Evolutionary conservation across 305 asterid species (phyloP), one percentile per base, ranked within the genome.

Genomic region (Fraxinus xanthoxyloides): DNA sequence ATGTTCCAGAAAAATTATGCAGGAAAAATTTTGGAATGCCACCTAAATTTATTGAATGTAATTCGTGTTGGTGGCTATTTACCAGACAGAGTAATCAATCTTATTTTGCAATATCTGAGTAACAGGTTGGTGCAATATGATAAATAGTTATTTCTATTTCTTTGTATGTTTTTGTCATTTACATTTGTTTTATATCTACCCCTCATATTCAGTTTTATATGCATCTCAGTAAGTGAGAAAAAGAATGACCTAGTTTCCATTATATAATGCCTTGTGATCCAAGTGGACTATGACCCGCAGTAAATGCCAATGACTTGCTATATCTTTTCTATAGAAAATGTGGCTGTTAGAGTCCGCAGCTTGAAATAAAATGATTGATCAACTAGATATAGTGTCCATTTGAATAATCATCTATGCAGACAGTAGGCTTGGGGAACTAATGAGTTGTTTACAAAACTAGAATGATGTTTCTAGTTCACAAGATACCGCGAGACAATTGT

Each of bases 1-100:
- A 92, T 92, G 93, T 95, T 97, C 87, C 98, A 95, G 91, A 92
- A 91, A 89, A 94, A 88, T 82, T 97, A 92, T 80, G 98, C 99
- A 1, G 99, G 96, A 76, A 92, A 92, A 89, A 92, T 97, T 81
- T 86, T 97, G 91, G 98, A 95, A 84, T 95, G 98, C 91, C 97
- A 97, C 88, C 84, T 95, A 77, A 97, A 92, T 89, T 86, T 95
- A 88, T 86, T 97, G 89, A 93, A 92, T 89, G 92, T 88, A 80
- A 85, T 97, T 73, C 97, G 98, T 30, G 87, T 88, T 79, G 98
- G 98, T 84, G 98, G 97, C 82, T 97, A 97, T 89, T 89, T 97
- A 78, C 98, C 99, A 0, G 99, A 97, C 85, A 90, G 99, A 85
- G 99, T 97, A 77, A 92, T 90, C 87, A 97, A 97, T 86, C 98